phyloP scores from a whole-genome alignment of 768 basidiomycete genomes.

The Russula compacta region DNA sequence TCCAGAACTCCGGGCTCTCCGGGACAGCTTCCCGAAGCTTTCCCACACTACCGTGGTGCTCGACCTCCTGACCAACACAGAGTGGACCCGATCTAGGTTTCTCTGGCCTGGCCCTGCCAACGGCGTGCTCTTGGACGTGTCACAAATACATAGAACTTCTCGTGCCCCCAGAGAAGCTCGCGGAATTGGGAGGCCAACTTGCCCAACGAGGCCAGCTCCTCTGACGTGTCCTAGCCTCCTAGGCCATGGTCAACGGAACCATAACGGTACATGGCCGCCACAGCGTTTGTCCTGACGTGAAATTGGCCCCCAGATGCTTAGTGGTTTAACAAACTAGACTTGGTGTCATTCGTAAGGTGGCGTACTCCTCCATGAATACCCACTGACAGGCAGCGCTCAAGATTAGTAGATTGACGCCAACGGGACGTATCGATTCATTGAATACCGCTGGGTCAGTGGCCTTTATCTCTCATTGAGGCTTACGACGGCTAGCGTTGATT shows the following conservation, averaged over 20 bases:
- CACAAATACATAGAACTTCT: neutral
- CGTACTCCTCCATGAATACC: too few species aligned
- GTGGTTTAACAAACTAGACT: too few species aligned
- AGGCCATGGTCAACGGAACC: neutral
- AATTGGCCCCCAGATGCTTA: neutral
- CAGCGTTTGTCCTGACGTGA: neutral
- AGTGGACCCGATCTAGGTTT: too few species aligned
- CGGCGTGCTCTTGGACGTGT: neutral
- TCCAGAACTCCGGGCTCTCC: too few species aligned
- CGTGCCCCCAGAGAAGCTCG: neutral
- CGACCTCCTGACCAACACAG: too few species aligned
- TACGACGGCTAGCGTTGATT: neutral
- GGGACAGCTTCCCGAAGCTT: neutral
- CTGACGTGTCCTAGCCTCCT: neutral
- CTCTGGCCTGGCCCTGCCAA: too few species aligned
- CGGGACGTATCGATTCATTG: neutral
- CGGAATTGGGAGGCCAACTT: neutral
- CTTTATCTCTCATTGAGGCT: neutral
- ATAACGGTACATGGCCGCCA: neutral
- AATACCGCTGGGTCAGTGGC: neutral
- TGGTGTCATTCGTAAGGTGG: too few species aligned
- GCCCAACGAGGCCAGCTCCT: neutral
- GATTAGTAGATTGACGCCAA: neutral
- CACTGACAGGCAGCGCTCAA: neutral
- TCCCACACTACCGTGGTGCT: too few species aligned